A percentile compares a stretch with the other conserved stretches of the same genome.
Conservation (phyloP, 352 stramenopile species). For the Pythium aristosporum region DNA sequence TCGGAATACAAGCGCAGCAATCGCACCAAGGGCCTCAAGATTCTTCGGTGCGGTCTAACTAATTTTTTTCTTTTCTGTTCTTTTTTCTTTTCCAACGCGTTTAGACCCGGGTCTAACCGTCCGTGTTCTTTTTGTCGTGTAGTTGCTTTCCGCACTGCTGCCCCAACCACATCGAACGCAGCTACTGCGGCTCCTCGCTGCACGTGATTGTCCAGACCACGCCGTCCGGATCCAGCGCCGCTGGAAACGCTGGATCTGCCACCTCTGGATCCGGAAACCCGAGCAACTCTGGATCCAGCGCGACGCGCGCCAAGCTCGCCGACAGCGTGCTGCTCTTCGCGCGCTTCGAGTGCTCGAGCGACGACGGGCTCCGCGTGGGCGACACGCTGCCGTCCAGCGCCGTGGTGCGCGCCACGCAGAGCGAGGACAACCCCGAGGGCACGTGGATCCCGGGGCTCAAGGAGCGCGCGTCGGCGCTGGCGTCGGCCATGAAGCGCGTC, state of each 20-base stretch:
- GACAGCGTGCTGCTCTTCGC: slow-evolving; percentile 32
- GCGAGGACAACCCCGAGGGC: slow-evolving; percentile 54
- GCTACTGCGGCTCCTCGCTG: slow-evolving; percentile 33
- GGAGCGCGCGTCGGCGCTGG: slow-evolving; percentile 40
- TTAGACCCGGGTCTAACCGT: not conserved
- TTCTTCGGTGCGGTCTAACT: slow-evolving; percentile 39
- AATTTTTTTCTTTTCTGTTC: not conserved
- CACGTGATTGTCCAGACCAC: slow-evolving; percentile 31
- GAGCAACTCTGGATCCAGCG: not conserved
- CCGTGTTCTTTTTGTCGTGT: not conserved
- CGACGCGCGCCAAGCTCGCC: slow-evolving; percentile 11
- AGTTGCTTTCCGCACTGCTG: slow-evolving; percentile 32
- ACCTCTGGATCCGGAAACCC: not conserved
- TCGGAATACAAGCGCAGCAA: slow-evolving; percentile 75
- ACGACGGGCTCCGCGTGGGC: slow-evolving; percentile 33
- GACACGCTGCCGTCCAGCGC: slow-evolving; percentile 46
- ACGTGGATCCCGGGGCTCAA: slow-evolving; percentile 52
- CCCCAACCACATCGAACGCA: slow-evolving; percentile 29
- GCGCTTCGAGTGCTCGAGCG: slow-evolving; percentile 35
- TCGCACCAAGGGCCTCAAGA: slow-evolving; percentile 72
- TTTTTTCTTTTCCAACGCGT: not conserved
- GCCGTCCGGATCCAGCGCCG: not conserved
- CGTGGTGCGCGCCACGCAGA: slow-evolving; percentile 40
- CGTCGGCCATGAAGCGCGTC: slow-evolving; percentile 23
- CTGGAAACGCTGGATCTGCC: not conserved